A percentile compares a stretch with the other conserved stretches of the same genome.
phyloP scores from a whole-genome alignment of 2,329 filamentous ascomycete species.

The Aspergillus intermedius region DNA sequence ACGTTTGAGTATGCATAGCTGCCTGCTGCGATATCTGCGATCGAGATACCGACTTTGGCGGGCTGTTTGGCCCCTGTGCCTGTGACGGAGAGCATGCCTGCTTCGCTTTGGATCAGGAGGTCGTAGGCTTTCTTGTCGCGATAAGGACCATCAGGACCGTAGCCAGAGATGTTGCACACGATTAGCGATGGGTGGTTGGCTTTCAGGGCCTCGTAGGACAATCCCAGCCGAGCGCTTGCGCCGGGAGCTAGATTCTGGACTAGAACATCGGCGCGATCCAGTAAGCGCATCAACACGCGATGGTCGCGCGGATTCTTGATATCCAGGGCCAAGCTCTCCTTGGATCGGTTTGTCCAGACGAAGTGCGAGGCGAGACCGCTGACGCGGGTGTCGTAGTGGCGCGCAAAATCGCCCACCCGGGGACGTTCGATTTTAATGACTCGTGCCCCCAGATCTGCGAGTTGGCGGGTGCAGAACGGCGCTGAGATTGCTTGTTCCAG shows the following conservation, averaged over 20 bases:
- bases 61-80: conserved; percentile 38
- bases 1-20: conserved; percentile 50
- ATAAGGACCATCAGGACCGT: conserved; percentile 48
- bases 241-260: conserved; percentile 51
- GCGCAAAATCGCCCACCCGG: conserved; percentile 47
- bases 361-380: conserved; percentile 49
- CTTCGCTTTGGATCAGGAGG: conserved; percentile 50
- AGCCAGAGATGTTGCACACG: conserved; percentile 52
- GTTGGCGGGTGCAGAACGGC: conserved; percentile 50
- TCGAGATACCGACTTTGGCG: conserved; percentile 49
- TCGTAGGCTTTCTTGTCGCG: conserved; percentile 52
- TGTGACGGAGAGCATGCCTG: conserved; percentile 48
- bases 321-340: conserved; percentile 48
- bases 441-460: conserved; percentile 49
- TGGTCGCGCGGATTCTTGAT: conserved; percentile 43
- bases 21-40: conserved; percentile 50
- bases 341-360: conserved; percentile 51
- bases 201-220: conserved; percentile 42
- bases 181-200: conserved; percentile 41
- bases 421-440: conserved; percentile 53
- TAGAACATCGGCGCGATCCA: conserved; percentile 45
- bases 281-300: conserved; percentile 37
- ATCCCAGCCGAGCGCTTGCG: conserved; percentile 42
- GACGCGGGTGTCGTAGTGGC: conserved; percentile 46
- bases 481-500: conserved; percentile 52